Evolutionary conservation across 345 rosid species (phyloP).

Genomic region (Orychophragmus violaceus): DNA sequence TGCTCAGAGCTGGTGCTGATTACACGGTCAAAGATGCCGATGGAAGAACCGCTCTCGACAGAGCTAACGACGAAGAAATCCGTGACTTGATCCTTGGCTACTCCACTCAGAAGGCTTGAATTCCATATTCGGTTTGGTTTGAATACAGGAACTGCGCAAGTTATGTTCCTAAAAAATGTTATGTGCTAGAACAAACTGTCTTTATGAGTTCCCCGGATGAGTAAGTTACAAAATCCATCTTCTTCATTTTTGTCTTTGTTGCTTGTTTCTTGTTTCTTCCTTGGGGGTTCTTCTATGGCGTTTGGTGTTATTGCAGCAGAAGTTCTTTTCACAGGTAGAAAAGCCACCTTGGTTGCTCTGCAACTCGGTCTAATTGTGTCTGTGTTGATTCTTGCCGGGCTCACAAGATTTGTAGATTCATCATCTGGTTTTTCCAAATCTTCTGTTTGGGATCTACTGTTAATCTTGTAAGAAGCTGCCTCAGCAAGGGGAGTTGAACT

Average conservation of each 20-base stretch:
- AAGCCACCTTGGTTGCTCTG: conserved; percentile 47
- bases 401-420: no score
- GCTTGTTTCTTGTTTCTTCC: conserved; percentile 20
- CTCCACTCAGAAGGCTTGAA: conserved; percentile 49
- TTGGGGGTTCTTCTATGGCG: conserved; percentile 19
- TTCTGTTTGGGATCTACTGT: conserved; percentile 16
- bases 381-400: no score
- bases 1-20: conserved; percentile 68
- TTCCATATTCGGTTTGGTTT: no score
- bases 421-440: background rate
- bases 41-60: conserved; percentile 64
- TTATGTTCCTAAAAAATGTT: background rate
- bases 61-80: no score
- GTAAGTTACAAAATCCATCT: no score
- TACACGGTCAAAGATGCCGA: conserved; percentile 57
- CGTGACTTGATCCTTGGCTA: conserved; percentile 60
- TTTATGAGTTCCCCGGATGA: conserved; percentile 14
- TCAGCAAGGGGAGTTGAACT: background rate
- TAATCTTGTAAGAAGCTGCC: background rate
- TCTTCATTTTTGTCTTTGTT: conserved; percentile 2
- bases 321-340: conserved; percentile 49
- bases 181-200: conserved; percentile 33
- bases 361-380: background rate
- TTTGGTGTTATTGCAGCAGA: conserved; percentile 21
- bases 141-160: background rate